Conservation (phyloP, 306 rosid species). For the Datisca glomerata region DNA sequence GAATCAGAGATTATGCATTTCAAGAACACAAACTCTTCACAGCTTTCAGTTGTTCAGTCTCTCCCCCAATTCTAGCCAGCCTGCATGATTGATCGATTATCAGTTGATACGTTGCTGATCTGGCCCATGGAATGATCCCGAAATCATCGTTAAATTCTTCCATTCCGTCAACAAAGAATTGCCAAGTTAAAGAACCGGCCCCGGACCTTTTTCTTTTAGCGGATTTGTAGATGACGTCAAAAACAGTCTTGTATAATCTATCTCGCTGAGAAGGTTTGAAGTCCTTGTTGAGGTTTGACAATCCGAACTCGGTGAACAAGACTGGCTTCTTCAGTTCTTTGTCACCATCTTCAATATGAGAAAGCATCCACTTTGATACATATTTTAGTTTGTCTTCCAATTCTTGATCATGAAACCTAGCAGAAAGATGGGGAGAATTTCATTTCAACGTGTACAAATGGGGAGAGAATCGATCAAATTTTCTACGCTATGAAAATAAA, state of each 20-base stretch:
- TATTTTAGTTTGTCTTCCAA: constrained; percentile 54
- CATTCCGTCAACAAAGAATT: constrained; percentile 77
- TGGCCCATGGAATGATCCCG: constrained; percentile 68
- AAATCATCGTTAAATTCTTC: constrained; percentile 65
- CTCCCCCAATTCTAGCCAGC: constrained; percentile 35
- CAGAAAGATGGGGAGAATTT: too few relatives aligned
- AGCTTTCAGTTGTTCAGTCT: background rate
- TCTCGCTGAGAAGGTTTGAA: constrained; percentile 46
- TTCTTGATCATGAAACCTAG: constrained; percentile 49
- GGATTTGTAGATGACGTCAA: constrained; percentile 55
- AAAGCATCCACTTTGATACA: constrained; percentile 78
- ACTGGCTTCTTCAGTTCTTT: constrained; percentile 65
- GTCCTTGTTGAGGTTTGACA: constrained; percentile 53
- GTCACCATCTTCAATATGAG: constrained; percentile 92
- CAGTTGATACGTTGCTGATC: constrained; percentile 34
- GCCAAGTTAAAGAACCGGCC: constrained; percentile 85
- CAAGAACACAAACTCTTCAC: background rate
- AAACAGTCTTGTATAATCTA: constrained; percentile 40
- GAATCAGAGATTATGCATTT: background rate
- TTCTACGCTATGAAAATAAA: too few relatives aligned
- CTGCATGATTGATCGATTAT: constrained; percentile 63
- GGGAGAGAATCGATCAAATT: too few relatives aligned
- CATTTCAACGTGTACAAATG: too few relatives aligned
- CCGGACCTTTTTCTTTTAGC: constrained; percentile 69
- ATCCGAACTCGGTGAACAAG: constrained; percentile 83